Conservation (phyloP, 805 yeast genomes). For the Saccharomycopsis lassenensis region DNA sequence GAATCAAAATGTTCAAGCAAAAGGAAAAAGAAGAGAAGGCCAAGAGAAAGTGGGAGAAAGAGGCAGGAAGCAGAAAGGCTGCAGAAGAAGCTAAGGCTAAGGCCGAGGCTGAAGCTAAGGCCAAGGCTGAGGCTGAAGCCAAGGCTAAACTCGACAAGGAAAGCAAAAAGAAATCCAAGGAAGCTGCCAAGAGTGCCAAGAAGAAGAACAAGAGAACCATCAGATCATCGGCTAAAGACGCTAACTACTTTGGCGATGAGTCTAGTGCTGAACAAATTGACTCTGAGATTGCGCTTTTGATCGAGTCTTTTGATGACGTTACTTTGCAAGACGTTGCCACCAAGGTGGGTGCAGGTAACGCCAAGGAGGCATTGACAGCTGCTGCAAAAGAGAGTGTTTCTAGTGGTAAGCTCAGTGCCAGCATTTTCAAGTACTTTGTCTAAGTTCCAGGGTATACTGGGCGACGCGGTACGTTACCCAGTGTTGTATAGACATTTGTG, state of each 20-base stretch:
- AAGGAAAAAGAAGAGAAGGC: conserved; percentile 93
- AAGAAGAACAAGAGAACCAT: conserved; percentile 92
- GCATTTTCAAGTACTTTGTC: conserved; percentile 44
- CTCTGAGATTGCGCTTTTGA: conserved; percentile 66
- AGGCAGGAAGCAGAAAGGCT: conserved; percentile 94
- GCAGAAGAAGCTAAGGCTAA: conserved; percentile 84
- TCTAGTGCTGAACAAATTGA: conserved; percentile 57
- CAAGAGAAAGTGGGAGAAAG: conserved; percentile 92
- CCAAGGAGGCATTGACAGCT: conserved; percentile 49
- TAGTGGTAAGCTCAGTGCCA: conserved; percentile 43
- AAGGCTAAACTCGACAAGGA: conserved; percentile 57
- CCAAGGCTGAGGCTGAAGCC: conserved; percentile 66
- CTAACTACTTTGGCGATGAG: conserved; percentile 74
- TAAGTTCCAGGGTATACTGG: no score
- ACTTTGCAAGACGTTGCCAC: conserved; percentile 67
- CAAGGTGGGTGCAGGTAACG: conserved; percentile 48
- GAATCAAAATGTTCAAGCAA: conserved; percentile 88
- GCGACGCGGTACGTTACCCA: no score
- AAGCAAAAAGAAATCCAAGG: conserved; percentile 89
- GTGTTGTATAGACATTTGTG: no score
- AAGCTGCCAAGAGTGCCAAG: conserved; percentile 79
- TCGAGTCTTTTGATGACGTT: conserved; percentile 72
- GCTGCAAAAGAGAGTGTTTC: conserved; percentile 42
- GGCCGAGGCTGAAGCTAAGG: conserved; percentile 81
- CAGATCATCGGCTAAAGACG: conserved; percentile 75